These are phyloP conservation scores for Colletotrichum camelliae DNA, from an alignment of 2,329 filamentous ascomycete species.

Conservation along the genomic window DNA sequence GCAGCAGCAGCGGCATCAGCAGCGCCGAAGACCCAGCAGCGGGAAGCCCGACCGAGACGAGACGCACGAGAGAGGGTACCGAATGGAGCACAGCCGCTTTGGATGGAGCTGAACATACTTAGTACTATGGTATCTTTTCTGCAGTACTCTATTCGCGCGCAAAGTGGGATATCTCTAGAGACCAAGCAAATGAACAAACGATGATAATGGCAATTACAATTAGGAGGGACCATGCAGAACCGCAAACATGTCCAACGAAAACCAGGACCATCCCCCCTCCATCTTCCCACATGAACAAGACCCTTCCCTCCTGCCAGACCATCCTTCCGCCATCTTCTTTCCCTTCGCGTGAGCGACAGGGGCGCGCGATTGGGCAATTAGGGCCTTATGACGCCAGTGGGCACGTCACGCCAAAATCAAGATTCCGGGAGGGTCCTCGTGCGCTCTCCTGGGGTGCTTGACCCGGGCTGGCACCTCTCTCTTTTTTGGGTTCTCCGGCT, in stretches of 20 bases:
- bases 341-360: slow-evolving; percentile 7
- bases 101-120: neutral
- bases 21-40: neutral
- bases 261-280: neutral
- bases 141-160: neutral
- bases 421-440: slow-evolving; percentile 5
- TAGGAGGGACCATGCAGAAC: neutral
- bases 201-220: neutral
- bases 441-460: neutral
- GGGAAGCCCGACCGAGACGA: slow-evolving; percentile 7
- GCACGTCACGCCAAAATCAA: slow-evolving; percentile 24
- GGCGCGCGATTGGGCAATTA: slow-evolving; percentile 20
- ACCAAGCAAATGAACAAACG: neutral
- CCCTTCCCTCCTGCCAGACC: neutral
- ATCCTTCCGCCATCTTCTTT: neutral
- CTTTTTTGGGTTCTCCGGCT: neutral
- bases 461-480: neutral
- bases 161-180: neutral
- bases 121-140: neutral
- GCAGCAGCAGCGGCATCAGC: neutral
- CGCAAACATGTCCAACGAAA: neutral
- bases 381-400: slow-evolving; percentile 22
- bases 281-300: neutral
- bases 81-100: neutral
- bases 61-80: slow-evolving; percentile 2